Evolutionary conservation across 805 yeast genomes (phyloP), one percentile per base, ranked within the genome.

Genomic region (Kluyveromyces dobzhanskii): DNA sequence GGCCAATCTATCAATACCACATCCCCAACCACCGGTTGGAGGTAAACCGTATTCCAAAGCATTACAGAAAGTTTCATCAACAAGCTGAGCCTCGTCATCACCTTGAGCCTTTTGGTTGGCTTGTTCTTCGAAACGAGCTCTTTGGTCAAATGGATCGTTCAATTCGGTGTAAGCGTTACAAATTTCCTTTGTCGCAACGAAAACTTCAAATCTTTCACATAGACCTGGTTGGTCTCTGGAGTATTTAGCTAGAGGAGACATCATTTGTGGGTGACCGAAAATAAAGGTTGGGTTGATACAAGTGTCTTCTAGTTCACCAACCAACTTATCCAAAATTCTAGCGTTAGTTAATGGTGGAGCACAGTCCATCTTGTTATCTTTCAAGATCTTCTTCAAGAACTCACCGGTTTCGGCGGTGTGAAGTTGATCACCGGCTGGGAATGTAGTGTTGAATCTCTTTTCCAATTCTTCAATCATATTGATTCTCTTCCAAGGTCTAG

Each of bases 21-120:
- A 82, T 55, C 98, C 98, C 97, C 97, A 90, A 53, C 98, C 98
- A 65, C 94, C 97, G 54, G 97, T 92, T 57, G 98, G 98, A 44
- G 98, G 98, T 58, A 90, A 76, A 67, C 97, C 98, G 66, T 86
- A 90, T 71, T 90, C 98, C 58, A 90, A 76, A 51, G 98, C 97
- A 56, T 88, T 85, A 73, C 94, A 83, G 88, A 90, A 90, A 48
- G 85, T 82, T 71, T 90, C 98, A 65, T 90, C 98, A 48, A 92
- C 75, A 65, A 87, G 61, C 73, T 90, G 97, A 46, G 96, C 98
- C 71, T 92, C 98, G 60, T 90, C 98, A 61, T 90, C 98, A 73
- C 98, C 98, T 68, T 86, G 96, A 50, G 72, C 97, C 73, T 90
- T 90, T 75, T 92, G 98, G 68, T 85, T 80, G 35, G 98, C 97